A percentile compares a stretch with the other conserved stretches of the same genome.
phyloP scores from a whole-genome alignment of 345 rosid genomes.

The Brassica nigra region DNA sequence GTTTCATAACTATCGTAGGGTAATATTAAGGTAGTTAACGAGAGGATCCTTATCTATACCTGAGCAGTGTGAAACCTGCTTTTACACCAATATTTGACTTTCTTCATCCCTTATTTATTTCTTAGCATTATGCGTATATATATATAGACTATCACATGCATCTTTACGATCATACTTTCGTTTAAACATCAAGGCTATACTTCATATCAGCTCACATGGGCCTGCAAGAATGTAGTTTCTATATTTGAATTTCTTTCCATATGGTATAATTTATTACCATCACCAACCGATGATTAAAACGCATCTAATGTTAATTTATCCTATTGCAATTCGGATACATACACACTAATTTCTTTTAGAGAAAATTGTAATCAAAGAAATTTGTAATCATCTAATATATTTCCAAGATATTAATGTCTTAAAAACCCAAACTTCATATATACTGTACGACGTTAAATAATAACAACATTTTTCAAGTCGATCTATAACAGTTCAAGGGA shows the following conservation, averaged over 20 bases:
- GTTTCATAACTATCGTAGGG: background rate
- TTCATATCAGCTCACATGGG: slow-evolving; percentile 19
- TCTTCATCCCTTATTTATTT: background rate
- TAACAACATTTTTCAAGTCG: background rate
- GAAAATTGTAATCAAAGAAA: background rate
- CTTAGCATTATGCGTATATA: background rate
- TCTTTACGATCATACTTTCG: background rate
- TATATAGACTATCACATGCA: background rate
- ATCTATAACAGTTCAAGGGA: background rate
- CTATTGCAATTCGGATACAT: slow-evolving; percentile 4
- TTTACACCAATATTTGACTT: background rate
- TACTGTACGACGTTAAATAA: background rate
- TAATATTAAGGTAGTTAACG: background rate
- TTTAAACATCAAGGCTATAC: slow-evolving; percentile 12
- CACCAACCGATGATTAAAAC: slow-evolving; percentile 25
- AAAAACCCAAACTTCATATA: slow-evolving; percentile 4
- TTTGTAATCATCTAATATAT: background rate
- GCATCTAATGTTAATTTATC: slow-evolving; percentile 16
- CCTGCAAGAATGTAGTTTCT: slow-evolving; percentile 20
- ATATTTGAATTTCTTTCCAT: background rate
- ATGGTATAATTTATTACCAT: slow-evolving; percentile 17
- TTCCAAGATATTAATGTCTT: background rate
- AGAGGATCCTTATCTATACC: background rate
- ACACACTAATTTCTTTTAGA: background rate
- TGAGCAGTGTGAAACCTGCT: background rate